Conservation (phyloP, 2,329 filamentous ascomycete genomes). For the Nothophaeocryptopus gaeumannii region DNA sequence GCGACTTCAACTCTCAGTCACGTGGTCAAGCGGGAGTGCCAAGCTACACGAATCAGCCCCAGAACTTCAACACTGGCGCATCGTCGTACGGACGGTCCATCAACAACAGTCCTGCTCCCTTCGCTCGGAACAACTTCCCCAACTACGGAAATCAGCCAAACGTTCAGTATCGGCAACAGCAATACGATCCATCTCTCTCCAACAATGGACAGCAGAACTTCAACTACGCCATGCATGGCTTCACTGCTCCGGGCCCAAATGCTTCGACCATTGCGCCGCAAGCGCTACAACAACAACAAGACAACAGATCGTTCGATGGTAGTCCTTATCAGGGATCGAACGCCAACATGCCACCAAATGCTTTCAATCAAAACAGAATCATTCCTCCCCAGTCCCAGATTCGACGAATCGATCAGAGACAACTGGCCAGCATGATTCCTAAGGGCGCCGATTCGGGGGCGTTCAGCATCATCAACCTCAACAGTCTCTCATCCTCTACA, state of each 20-base stretch:
- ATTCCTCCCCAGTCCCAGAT: constrained; percentile 2
- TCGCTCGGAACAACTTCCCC: constrained; percentile 23
- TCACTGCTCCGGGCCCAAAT: constrained; percentile 16
- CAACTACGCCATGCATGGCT: constrained; percentile 14
- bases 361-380: constrained; percentile 15
- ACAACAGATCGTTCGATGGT: constrained; percentile 1
- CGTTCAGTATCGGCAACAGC: constrained; percentile 27
- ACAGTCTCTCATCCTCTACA: constrained; percentile 43
- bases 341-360: constrained; percentile 2
- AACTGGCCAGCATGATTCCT: constrained; percentile 30
- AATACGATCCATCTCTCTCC: constrained; percentile 25
- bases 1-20: constrained; percentile 27
- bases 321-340: constrained; percentile 13
- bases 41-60: constrained; percentile 28
- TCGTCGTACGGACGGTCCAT: constrained; percentile 25
- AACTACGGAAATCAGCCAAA: constrained; percentile 22
- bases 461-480: constrained; percentile 43
- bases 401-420: constrained; percentile 26
- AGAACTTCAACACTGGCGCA: constrained; percentile 21
- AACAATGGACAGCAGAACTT: constrained; percentile 19
- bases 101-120: constrained; percentile 31
- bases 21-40: constrained; percentile 25
- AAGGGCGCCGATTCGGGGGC: constrained; percentile 33
- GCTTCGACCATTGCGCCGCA: constrained; percentile 33
- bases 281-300: constrained; percentile 26